These are phyloP conservation scores for Termitomyces eurrhizus DNA, from an alignment of 768 basidiomycete genomes.

Conservation along the genomic window DNA sequence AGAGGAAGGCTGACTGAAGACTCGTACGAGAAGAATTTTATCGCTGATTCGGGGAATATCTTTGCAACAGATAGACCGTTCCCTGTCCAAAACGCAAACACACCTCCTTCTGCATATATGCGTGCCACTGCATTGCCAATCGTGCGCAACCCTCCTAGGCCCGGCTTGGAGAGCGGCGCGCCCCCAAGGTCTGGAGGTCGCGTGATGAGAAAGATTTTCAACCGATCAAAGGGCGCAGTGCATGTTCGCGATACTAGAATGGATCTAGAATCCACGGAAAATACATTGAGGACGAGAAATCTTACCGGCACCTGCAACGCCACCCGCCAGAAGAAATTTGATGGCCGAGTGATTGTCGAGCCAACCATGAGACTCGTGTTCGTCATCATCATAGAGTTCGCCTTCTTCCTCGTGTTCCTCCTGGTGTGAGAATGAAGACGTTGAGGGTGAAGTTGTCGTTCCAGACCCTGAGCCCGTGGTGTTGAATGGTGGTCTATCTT, in stretches of 20 bases:
- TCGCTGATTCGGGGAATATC: constrained; percentile 97
- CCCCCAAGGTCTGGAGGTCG: constrained; percentile 72
- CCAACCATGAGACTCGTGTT: constrained; percentile 56
- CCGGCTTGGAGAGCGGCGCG: constrained; percentile 38
- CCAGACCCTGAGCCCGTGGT: constrained; percentile 12
- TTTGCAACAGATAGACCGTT: constrained; percentile 91
- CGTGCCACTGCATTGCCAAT: constrained; percentile 70
- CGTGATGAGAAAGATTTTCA: constrained; percentile 96
- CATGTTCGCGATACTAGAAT: constrained; percentile 88
- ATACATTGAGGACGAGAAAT: background rate
- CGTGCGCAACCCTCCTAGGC: constrained; percentile 53
- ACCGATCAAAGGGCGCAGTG: constrained; percentile 95
- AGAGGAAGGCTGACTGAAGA: constrained; percentile 59
- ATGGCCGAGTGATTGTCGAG: constrained; percentile 71
- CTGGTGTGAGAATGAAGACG: constrained; percentile 19
- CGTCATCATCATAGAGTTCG: constrained; percentile 49
- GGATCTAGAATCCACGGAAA: constrained; percentile 39
- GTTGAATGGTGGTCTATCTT: constrained; percentile 53
- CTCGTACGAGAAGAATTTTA: constrained; percentile 97
- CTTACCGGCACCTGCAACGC: constrained; percentile 90
- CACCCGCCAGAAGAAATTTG: constrained; percentile 91
- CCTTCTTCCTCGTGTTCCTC: constrained; percentile 42
- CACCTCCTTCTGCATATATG: constrained; percentile 87
- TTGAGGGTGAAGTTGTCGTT: constrained; percentile 4
- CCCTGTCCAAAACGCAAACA: constrained; percentile 97